Evolutionary conservation across 305 asterid species (phyloP).

Genomic region (Fraxinus sp.): DNA sequence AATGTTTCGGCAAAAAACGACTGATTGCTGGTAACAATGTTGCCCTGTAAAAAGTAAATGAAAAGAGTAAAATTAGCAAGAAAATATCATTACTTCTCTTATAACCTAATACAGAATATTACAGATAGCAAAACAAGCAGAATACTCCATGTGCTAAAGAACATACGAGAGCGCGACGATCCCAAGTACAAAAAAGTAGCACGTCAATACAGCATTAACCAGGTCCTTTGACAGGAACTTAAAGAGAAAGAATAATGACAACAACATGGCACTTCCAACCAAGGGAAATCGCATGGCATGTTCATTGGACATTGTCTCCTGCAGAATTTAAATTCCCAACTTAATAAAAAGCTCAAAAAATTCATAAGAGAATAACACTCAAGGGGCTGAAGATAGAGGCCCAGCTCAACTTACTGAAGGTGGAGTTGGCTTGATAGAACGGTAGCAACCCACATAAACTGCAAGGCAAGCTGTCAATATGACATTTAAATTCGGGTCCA

Average conservation of each 20-base stretch:
- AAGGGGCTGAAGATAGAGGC: slow-evolving; percentile 2
- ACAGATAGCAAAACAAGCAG: slow-evolving; percentile 7
- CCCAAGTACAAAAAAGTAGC: slow-evolving; percentile 91
- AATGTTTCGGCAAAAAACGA: slow-evolving; percentile 62
- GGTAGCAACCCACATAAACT: slow-evolving; percentile 51
- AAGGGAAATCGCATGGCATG: slow-evolving; percentile 96
- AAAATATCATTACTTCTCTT: background rate
- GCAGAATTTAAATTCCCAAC: slow-evolving; percentile 28
- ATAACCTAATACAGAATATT: background rate
- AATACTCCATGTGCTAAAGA: slow-evolving; percentile 26
- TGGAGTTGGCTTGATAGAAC: slow-evolving; percentile 57
- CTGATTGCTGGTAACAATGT: slow-evolving; percentile 74
- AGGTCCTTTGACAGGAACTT: slow-evolving; percentile 89
- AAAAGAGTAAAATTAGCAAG: slow-evolving; percentile 10
- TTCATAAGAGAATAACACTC: background rate
- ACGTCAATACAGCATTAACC: slow-evolving; percentile 92
- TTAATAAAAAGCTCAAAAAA: slow-evolving; percentile 15
- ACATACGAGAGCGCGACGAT: slow-evolving; percentile 91
- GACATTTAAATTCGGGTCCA: slow-evolving; percentile 54
- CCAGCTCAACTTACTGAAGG: slow-evolving; percentile 36
- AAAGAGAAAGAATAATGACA: slow-evolving; percentile 86
- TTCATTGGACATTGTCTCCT: slow-evolving; percentile 96
- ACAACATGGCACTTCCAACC: slow-evolving; percentile 92
- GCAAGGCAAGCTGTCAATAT: slow-evolving; percentile 50
- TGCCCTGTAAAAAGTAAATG: slow-evolving; percentile 57